A percentile compares a stretch with the other conserved stretches of the same genome.
Conservation (phyloP, 2,329 filamentous ascomycete species). For the Xenoacremonium recifei region DNA sequence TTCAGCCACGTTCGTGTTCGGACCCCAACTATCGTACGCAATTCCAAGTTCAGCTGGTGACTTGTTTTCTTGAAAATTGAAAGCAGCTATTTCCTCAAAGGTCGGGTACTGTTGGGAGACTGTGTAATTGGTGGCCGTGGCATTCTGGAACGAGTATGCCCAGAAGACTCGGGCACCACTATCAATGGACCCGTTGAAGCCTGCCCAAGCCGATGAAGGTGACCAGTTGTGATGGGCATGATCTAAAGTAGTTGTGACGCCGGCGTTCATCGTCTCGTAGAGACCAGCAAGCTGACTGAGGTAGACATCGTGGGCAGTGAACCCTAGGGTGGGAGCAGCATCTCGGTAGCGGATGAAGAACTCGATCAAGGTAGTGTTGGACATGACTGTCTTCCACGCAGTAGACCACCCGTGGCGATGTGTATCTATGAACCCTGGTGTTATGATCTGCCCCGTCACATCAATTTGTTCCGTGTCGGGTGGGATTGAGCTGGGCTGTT, state of each 20-base stretch:
- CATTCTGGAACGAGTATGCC: constrained; percentile 41
- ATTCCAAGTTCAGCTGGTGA: constrained; percentile 40
- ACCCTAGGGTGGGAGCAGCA: constrained; percentile 28
- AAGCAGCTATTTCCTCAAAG: constrained; percentile 36
- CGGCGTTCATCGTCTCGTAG: constrained; percentile 50
- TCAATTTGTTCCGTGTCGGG: constrained; percentile 41
- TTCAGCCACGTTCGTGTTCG: constrained; percentile 20
- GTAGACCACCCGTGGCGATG: constrained; percentile 58
- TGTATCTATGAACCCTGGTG: constrained; percentile 56
- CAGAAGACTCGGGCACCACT: constrained; percentile 49
- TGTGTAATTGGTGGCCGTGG: constrained; percentile 27
- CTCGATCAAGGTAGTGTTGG: constrained; percentile 48
- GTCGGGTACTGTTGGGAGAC: constrained; percentile 36
- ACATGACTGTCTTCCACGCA: constrained; percentile 49
- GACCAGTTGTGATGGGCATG: constrained; percentile 51
- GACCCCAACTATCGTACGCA: constrained; percentile 39
- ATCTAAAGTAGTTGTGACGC: constrained; percentile 52
- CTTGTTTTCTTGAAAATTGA: no score
- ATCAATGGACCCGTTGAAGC: constrained; percentile 44
- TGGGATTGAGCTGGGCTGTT: constrained; percentile 6
- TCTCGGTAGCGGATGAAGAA: constrained; percentile 45
- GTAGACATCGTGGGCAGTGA: constrained; percentile 45
- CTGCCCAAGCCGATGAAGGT: constrained; percentile 40
- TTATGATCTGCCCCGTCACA: constrained; percentile 49
- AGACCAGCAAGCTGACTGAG: constrained; percentile 45